A percentile compares a stretch with the other conserved stretches of the same genome.
Conservation (phyloP, 352 stramenopile genomes). For the Elongisporangium prolatum region DNA sequence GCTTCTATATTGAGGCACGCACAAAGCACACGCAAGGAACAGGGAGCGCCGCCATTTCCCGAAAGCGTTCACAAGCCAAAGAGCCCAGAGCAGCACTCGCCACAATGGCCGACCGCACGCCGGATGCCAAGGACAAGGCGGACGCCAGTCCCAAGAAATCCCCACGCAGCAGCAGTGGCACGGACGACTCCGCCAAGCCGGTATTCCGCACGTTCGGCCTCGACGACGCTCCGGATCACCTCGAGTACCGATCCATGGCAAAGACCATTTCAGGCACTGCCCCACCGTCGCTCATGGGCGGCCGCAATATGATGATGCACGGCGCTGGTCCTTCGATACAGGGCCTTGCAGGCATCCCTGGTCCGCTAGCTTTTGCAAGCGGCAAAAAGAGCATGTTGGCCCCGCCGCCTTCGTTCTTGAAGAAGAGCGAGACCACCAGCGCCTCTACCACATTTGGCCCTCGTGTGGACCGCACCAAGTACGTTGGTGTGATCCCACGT, state of each 20-base stretch:
- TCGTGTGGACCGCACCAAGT: slow-evolving; percentile 72
- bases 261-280: slow-evolving; percentile 23
- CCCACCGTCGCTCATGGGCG: slow-evolving; percentile 39
- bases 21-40: neutral
- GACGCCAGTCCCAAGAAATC: slow-evolving; percentile 2
- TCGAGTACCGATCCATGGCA: slow-evolving; percentile 56
- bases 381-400: slow-evolving; percentile 25
- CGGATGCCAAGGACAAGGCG: slow-evolving; percentile 72
- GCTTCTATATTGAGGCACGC: neutral
- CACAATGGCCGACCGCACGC: slow-evolving; percentile 24
- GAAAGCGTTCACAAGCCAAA: neutral
- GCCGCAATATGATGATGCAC: slow-evolving; percentile 22
- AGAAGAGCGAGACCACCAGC: slow-evolving; percentile 15
- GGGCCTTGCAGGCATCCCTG: slow-evolving; percentile 25
- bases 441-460: slow-evolving; percentile 38
- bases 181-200: slow-evolving; percentile 15
- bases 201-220: slow-evolving; percentile 33
- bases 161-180: neutral
- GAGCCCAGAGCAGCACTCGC: neutral
- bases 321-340: neutral
- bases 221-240: slow-evolving; percentile 38
- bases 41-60: neutral
- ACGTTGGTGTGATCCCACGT: slow-evolving; percentile 57
- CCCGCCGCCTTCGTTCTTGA: slow-evolving; percentile 19
- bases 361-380: slow-evolving; percentile 36